Conservation (phyloP, 2,329 filamentous ascomycete species). For the Blastomyces gilchristii region DNA sequence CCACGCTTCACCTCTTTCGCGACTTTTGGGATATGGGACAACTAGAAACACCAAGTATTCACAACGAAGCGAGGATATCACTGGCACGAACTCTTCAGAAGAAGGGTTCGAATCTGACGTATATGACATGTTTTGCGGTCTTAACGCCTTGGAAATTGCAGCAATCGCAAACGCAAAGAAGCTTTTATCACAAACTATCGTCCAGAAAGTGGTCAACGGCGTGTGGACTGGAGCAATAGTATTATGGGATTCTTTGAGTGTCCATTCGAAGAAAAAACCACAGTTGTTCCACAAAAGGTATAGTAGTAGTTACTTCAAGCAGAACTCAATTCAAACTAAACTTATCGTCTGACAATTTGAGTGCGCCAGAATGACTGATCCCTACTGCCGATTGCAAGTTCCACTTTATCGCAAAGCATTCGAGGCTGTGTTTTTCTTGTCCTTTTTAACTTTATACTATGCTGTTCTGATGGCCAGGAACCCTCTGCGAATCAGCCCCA, state of each 20-base stretch:
- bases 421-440: conserved; percentile 69
- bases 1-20: conserved; percentile 1
- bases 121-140: conserved; percentile 60
- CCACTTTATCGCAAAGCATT: conserved; percentile 77
- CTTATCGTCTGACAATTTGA: conserved; percentile 3
- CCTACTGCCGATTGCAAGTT: conserved; percentile 65
- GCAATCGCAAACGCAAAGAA: conserved; percentile 72
- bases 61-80: conserved; percentile 17
- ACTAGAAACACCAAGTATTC: background rate
- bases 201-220: conserved; percentile 73
- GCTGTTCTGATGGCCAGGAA: conserved; percentile 69
- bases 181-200: conserved; percentile 67
- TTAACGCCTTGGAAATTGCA: conserved; percentile 82
- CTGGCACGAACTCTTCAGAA: conserved; percentile 7
- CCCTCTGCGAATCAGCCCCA: conserved; percentile 52
- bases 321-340: background rate
- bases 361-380: conserved; percentile 49
- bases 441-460: conserved; percentile 73
- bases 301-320: conserved; percentile 5
- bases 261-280: conserved; percentile 63
- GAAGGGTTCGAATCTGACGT: conserved; percentile 5
- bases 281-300: conserved; percentile 58
- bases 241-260: conserved; percentile 72
- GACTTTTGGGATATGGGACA: conserved; percentile 5
- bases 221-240: conserved; percentile 82